A percentile compares a stretch with the other conserved stretches of the same genome.
Conservation (phyloP, 176 grass and related monocot genomes). For the Puya raimondii region DNA sequence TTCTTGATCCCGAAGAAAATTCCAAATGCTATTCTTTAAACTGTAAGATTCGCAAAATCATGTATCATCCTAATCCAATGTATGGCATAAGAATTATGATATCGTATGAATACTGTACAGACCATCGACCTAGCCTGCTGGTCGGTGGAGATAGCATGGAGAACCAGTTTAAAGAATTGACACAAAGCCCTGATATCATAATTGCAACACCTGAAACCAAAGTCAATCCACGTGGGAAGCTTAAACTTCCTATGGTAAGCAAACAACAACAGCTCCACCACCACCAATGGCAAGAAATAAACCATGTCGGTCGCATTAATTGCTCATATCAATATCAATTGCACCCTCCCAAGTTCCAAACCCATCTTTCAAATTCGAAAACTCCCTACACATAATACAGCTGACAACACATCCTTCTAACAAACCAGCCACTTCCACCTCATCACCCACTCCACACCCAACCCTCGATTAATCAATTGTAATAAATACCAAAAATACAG, state of each 20-base stretch:
- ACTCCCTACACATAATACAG: background rate
- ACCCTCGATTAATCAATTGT: no score
- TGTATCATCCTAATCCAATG: background rate
- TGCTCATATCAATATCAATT: background rate
- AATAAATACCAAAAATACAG: conserved; percentile 6
- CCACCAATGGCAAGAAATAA: no score
- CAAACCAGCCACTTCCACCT: background rate
- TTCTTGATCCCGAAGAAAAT: no score
- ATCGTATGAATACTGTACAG: conserved; percentile 9
- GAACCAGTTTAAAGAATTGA: conserved; percentile 82
- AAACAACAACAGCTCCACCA: no score
- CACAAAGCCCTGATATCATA: conserved; percentile 90
- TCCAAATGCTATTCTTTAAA: no score
- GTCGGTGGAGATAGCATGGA: conserved; percentile 98
- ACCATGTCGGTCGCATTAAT: background rate
- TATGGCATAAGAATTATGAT: background rate
- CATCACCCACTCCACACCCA: background rate
- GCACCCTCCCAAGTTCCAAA: no score
- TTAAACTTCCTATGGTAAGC: no score
- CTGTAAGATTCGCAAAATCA: no score
- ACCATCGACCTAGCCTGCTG: conserved; percentile 64
- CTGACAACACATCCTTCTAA: background rate
- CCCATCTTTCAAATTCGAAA: background rate
- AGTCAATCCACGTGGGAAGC: no score
- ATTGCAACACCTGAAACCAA: conserved; percentile 97